These are phyloP conservation scores for Mucor plumbeus DNA, from an alignment of 371 early-diverging fungal genomes.

Conservation along the genomic window DNA sequence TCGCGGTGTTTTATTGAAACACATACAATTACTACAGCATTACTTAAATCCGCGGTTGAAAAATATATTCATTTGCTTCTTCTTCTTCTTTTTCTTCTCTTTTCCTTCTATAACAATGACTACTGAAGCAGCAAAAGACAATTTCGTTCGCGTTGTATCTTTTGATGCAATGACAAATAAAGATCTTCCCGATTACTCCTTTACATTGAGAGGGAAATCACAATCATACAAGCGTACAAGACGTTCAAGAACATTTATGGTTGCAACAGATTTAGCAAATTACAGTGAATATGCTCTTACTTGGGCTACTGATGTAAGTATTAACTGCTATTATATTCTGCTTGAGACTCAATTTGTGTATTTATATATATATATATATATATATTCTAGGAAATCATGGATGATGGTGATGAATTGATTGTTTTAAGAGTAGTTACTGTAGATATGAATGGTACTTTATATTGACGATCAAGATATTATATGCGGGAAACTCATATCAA, in stretches of 20 bases:
- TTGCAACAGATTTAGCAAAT: constrained; percentile 63
- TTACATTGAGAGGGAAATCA: constrained; percentile 63
- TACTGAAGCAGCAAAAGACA: constrained; percentile 1
- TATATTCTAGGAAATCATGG: constrained; percentile 53
- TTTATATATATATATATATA: too few species aligned
- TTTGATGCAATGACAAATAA: constrained; percentile 65
- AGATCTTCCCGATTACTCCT: constrained; percentile 59
- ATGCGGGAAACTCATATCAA: background rate
- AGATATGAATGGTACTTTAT: constrained; percentile 43
- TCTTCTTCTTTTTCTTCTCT: constrained; percentile 6
- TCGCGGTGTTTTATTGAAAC: constrained; percentile 15
- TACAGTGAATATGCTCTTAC: constrained; percentile 65
- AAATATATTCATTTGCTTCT: background rate
- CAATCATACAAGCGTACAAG: constrained; percentile 53
- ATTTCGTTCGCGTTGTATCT: constrained; percentile 59
- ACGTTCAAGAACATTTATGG: constrained; percentile 60
- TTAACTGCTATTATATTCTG: background rate
- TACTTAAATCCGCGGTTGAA: constrained; percentile 11
- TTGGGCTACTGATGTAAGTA: constrained; percentile 58
- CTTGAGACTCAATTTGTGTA: background rate
- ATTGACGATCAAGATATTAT: background rate
- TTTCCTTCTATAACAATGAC: constrained; percentile 5
- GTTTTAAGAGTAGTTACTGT: constrained; percentile 54
- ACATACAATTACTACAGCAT: background rate
- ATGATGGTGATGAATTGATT: constrained; percentile 66